Percentiles rank a stretch among this genome's conserved stretches.
Conservation (phyloP, 805 yeast genomes). For the Lachancea cidri region DNA sequence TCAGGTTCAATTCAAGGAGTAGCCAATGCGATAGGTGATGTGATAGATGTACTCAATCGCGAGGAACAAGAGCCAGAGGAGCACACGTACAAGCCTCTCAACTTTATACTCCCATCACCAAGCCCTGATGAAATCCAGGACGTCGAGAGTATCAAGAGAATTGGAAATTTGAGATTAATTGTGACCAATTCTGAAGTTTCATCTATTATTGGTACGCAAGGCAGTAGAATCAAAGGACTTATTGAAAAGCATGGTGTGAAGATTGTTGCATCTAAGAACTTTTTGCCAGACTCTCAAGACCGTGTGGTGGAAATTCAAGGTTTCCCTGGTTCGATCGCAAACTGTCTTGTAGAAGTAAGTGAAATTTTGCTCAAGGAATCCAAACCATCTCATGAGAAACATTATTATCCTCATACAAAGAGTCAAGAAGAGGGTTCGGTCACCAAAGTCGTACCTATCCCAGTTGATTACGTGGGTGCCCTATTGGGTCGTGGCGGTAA, state of each 20-base stretch:
- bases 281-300: slow-evolving; percentile 75
- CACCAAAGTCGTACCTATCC: slow-evolving; percentile 48
- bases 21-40: slow-evolving; percentile 62
- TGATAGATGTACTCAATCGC: slow-evolving; percentile 45
- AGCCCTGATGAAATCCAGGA: slow-evolving; percentile 26
- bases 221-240: slow-evolving; percentile 71
- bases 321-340: slow-evolving; percentile 54
- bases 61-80: slow-evolving; percentile 44
- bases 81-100: slow-evolving; percentile 41
- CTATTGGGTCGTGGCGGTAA: slow-evolving; percentile 82
- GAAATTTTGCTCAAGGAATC: slow-evolving; percentile 24
- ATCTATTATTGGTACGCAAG: slow-evolving; percentile 80
- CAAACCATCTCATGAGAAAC: slow-evolving; percentile 32
- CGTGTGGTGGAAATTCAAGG: slow-evolving; percentile 87
- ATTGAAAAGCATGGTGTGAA: slow-evolving; percentile 56
- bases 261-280: slow-evolving; percentile 84
- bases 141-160: slow-evolving; percentile 20
- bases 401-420: slow-evolving; percentile 55
- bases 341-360: slow-evolving; percentile 54
- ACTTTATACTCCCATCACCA: slow-evolving; percentile 31
- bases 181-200: slow-evolving; percentile 86
- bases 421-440: slow-evolving; percentile 11
- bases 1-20: slow-evolving; percentile 67
- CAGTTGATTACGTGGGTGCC: slow-evolving; percentile 83
- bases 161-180: slow-evolving; percentile 52